Percentiles rank a stretch among this genome's conserved stretches.
Evolutionary conservation across 345 rosid genomes (phyloP).

Genomic region (Euphorbia pulcherrima): DNA sequence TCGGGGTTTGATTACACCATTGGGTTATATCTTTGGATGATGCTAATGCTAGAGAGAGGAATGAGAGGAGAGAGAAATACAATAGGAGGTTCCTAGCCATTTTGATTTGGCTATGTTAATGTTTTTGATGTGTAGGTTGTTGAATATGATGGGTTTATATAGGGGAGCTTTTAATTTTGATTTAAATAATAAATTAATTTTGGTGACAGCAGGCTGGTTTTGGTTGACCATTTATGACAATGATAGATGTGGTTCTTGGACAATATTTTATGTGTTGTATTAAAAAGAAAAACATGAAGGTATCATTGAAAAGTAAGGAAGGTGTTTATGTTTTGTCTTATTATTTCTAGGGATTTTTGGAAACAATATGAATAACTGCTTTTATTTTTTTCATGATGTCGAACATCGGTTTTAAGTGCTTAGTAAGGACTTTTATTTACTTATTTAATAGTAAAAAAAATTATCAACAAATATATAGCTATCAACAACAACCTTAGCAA

Average conservation of each 20-base stretch:
- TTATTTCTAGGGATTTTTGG: too few relatives aligned
- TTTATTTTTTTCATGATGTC: too few relatives aligned
- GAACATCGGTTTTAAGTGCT: too few relatives aligned
- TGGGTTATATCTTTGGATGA: slow-evolving; percentile 32
- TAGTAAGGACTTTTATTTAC: too few relatives aligned
- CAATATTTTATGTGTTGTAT: not conserved
- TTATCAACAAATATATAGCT: too few relatives aligned
- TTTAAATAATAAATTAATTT: not conserved
- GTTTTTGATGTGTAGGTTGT: not conserved
- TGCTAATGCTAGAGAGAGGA: slow-evolving; percentile 18
- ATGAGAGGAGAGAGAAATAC: slow-evolving; percentile 9
- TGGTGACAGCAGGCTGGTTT: not conserved
- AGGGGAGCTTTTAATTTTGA: not conserved
- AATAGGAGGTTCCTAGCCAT: slow-evolving; percentile 24
- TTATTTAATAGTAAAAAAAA: too few relatives aligned
- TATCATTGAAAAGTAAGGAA: too few relatives aligned
- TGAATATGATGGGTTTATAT: not conserved
- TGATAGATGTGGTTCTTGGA: not conserved
- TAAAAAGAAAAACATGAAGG: not conserved
- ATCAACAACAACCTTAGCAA: too few relatives aligned
- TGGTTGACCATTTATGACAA: slow-evolving; percentile 1
- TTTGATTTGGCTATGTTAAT: not conserved
- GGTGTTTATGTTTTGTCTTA: not conserved
- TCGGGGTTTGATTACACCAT: slow-evolving; percentile 74
- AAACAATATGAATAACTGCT: too few relatives aligned